phyloP scores from a whole-genome alignment of 306 rosid species.

The Begonia loranthoides region DNA sequence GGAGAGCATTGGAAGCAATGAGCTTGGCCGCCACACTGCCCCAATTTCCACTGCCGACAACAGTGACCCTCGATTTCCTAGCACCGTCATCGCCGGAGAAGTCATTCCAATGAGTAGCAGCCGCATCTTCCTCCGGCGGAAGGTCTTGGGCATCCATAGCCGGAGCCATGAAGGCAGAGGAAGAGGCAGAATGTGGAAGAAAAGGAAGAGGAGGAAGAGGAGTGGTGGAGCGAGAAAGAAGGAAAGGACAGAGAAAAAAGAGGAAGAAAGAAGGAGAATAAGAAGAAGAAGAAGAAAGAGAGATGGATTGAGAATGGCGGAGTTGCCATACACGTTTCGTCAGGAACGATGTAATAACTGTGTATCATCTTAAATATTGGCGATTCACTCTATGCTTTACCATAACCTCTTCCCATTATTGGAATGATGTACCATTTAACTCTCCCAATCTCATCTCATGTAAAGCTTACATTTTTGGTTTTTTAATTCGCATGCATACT shows the following conservation, averaged over 20 bases:
- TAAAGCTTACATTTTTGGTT: too few species aligned
- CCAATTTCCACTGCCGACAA: conserved; percentile 93
- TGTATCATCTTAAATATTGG: conserved; percentile 29
- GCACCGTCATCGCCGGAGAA: conserved; percentile 19
- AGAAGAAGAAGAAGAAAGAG: conserved; percentile 5
- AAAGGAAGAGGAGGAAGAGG: not conserved
- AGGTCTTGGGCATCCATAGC: conserved; percentile 16
- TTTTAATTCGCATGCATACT: too few species aligned
- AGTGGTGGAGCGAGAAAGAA: conserved; percentile 1
- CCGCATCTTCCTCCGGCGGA: conserved; percentile 13
- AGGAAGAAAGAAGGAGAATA: conserved; percentile 5
- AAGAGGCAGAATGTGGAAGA: conserved; percentile 11
- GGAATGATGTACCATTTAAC: too few species aligned
- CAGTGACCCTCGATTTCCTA: conserved; percentile 51
- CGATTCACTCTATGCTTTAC: conserved; percentile 27
- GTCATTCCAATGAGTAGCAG: conserved; percentile 10
- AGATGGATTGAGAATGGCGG: conserved; percentile 30
- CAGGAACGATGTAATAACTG: conserved; percentile 22
- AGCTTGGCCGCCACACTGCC: conserved; percentile 91
- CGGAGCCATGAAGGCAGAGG: conserved; percentile 43
- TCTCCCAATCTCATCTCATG: too few species aligned
- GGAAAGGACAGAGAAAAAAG: not conserved
- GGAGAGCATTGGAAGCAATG: conserved; percentile 69
- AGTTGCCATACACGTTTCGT: conserved; percentile 55
- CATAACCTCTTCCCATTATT: too few species aligned